Percentiles rank a stretch among this genome's conserved stretches.
Conservation (phyloP, 2,329 filamentous ascomycete genomes). For the Phyllosticta citriasiana region DNA sequence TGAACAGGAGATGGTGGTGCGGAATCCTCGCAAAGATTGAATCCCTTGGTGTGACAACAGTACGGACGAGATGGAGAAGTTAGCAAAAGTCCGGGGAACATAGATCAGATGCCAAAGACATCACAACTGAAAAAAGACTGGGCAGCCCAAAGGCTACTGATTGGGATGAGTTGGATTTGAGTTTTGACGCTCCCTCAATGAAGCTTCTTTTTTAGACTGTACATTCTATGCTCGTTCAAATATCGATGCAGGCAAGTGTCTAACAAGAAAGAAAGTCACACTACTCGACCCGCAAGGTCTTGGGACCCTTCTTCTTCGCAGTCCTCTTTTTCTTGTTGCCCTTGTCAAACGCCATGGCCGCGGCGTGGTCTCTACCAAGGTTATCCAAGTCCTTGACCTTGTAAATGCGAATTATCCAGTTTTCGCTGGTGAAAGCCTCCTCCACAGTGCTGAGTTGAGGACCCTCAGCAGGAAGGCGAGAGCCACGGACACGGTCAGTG, state of each 20-base stretch:
- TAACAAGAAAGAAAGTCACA: not conserved
- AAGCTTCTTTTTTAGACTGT: not conserved
- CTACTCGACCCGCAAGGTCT: constrained; percentile 63
- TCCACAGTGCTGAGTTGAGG: constrained; percentile 83
- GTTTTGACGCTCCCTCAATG: not conserved
- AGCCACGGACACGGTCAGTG: constrained; percentile 76
- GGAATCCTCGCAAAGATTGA: no score
- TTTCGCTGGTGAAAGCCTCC: constrained; percentile 97
- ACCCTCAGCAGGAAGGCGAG: constrained; percentile 69
- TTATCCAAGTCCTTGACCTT: constrained; percentile 99
- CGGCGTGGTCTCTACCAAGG: constrained; percentile 76
- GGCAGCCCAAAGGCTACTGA: not conserved
- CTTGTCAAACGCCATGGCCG: constrained; percentile 58
- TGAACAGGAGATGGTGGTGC: no score
- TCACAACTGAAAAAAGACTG: not conserved
- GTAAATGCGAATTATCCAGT: constrained; percentile 99
- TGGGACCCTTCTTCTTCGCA: constrained; percentile 60
- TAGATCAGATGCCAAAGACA: not conserved
- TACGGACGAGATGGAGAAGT: no score
- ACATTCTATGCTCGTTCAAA: not conserved
- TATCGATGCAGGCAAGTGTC: not conserved
- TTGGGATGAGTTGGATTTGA: not conserved
- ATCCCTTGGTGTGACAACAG: no score
- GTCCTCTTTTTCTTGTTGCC: constrained; percentile 78
- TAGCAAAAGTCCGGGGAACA: no score